Base-by-base conservation (phyloP, 768 basidiomycete genomes). In the Clitopilus passeckerianus region DNA sequence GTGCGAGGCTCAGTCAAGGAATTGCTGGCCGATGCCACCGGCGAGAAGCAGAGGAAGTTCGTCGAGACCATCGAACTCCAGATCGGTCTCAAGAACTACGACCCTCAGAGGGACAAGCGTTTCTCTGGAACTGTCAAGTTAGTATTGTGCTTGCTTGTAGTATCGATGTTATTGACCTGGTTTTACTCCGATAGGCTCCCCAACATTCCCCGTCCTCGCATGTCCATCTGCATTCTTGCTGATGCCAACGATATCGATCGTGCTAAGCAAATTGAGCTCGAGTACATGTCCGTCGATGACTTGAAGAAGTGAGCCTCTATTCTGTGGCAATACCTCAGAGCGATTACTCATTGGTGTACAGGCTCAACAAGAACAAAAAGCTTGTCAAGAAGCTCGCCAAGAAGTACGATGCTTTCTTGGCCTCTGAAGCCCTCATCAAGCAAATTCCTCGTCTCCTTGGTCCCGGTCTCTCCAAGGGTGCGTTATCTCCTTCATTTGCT, bases 301-400 rank as follows among this genome's bases (percentile, higher is more conserved):
- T 82, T 98, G 79, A 98, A 99, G 79, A 99, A 99, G 95, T 95
- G 71, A 35, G 83, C 71, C 3, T 14, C 30, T 34, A 33, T 7
- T 14, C 53, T 15, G 24, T 1, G n/a, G 18, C 6, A 18, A 34
- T n/a, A 12, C 16, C 23, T 8, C 18, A 23, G 23, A 30, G 34
- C 33, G 53, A 46, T 64, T 27, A 50, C 23, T 20, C n/a, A 4
- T 43, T 12, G 15, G n/a, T 9, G 1, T 30, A 22, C 53, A 93
- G 91, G 78, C 85, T 98, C 65, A 97, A 96, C 89, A 96, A 97
- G 82, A 99, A 98, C 86, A 98, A 99, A 85, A 99, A 99, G 81
- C 92, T 99, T 63, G 97, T 98, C 72, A 99, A 98, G 85, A 97
- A 97, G 82, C 91, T 98, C 67, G 96, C 96, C 66, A 98, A 98